Base-by-base conservation (phyloP, 108 stramenopile species). In the Licmophora abbreviata region DNA sequence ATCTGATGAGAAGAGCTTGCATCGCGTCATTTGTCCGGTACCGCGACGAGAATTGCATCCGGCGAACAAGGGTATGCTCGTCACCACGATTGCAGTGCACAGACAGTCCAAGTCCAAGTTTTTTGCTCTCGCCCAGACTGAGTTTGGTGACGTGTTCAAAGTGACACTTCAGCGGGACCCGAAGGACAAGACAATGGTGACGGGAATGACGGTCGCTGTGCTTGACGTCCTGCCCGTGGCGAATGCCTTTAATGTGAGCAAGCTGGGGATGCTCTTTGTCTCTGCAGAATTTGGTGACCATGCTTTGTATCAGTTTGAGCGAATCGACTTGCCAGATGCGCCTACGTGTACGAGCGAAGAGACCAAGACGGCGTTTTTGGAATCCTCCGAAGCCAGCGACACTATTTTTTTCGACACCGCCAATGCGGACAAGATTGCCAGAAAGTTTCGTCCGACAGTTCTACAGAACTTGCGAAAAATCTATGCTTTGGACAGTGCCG, bases 111-210 rank as follows among this genome's bases (percentile, higher is more conserved):
- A 86, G 53, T 70, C 82, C 37, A 85, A 93, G 46, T 93, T 94
- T 63, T 99, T 97, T 83, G 90, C 84, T 21, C 37, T 99, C 35
- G 77, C 88, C 12, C 98, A 99, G 61, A 78, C 85, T 21, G 98
- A 99, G 76, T 61, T 87, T 52, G 97, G 98, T 4, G 98, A 99
- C 75, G 65, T 96, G 14, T 97, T 92, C 83, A 97, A 97, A 71
- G 71, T 97, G 20, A 71, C 81, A 15, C 30, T 93, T 36, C 66
- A 63, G 26, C 12, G 92, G 52, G 63, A 85, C 32, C 56, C 73
- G 33, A 67, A 76, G 7, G 71, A 66, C 34, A 78, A 68, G 51
- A 68, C 66, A 24, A 53, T 51, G 11, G 87, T 89, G 4, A 38
- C 30, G 0, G 76, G 68, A 7, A 67, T 92, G 42, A 74, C 76